Evolutionary conservation across 2,329 filamentous ascomycete species (phyloP).

Genomic region (Curvularia verruculosa): DNA sequence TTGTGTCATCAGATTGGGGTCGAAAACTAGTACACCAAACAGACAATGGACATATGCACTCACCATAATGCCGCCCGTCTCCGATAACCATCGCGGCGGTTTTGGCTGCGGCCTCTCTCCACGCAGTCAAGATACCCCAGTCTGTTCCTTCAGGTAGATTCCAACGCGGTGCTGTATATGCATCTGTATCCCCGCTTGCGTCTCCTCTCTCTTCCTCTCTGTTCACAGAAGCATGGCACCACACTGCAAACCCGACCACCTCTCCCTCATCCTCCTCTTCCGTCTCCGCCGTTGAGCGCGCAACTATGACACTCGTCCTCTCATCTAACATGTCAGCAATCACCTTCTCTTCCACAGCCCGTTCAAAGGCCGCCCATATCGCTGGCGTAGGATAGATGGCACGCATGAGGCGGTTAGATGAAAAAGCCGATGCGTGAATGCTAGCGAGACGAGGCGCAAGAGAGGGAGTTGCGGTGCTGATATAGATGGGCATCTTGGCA

Average conservation of each 20-base stretch:
- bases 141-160: conserved; percentile 13
- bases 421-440: conserved; percentile 13
- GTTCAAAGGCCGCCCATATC: conserved; percentile 10
- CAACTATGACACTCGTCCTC: conserved; percentile 12
- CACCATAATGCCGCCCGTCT: conserved; percentile 12
- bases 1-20: background rate
- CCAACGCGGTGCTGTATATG: conserved; percentile 8
- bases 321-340: conserved; percentile 10
- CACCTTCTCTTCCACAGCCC: conserved; percentile 9
- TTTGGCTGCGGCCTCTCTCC: conserved; percentile 9
- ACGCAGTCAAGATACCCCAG: conserved; percentile 8
- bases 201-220: background rate
- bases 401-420: conserved; percentile 13
- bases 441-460: conserved; percentile 6
- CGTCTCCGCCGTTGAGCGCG: background rate
- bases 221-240: conserved; percentile 3
- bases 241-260: conserved; percentile 13
- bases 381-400: conserved; percentile 13
- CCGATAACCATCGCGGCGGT: conserved; percentile 6
- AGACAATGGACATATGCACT: background rate
- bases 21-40: background rate
- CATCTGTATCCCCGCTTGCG: background rate
- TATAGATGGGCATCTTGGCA: background rate
- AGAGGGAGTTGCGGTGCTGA: conserved; percentile 3
- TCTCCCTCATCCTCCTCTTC: background rate